A percentile compares a stretch with the other conserved stretches of the same genome.
Conservation (phyloP, 352 stramenopile species). For the Globisporangium sylvaticum region DNA sequence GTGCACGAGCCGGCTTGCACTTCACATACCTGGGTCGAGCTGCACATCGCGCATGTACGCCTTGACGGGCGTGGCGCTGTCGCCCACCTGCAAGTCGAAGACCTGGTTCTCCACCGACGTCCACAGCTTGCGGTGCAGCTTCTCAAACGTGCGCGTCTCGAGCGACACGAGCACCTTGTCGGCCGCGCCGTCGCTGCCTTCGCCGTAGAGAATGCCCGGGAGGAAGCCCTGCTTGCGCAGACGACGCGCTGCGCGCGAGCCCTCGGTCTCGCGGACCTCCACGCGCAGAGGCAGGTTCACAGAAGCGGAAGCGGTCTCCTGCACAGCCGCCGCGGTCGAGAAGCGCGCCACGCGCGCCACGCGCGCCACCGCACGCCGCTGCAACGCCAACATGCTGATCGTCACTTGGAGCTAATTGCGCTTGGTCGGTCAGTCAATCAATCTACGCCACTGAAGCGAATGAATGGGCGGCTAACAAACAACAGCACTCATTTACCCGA, state of each 20-base stretch:
- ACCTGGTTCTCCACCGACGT: conserved; percentile 87
- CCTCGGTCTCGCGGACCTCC: conserved; percentile 54
- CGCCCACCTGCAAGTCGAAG: conserved; percentile 73
- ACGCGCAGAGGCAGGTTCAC: conserved; percentile 40
- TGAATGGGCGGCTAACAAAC: conserved; percentile 8
- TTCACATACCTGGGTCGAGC: conserved; percentile 59
- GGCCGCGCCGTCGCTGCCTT: conserved; percentile 57
- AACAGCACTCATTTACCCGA: neutral
- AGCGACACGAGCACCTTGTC: conserved; percentile 78
- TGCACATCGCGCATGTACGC: conserved; percentile 86
- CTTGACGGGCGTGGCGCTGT: conserved; percentile 56
- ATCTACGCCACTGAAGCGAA: conserved; percentile 21
- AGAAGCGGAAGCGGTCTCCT: neutral
- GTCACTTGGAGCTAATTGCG: conserved; percentile 2
- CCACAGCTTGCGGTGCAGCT: conserved; percentile 83
- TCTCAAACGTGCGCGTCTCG: conserved; percentile 70
- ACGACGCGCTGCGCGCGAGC: conserved; percentile 71
- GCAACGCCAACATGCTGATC: conserved; percentile 42
- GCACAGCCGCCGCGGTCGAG: conserved; percentile 36
- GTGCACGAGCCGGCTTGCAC: neutral
- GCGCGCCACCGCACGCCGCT: conserved; percentile 38
- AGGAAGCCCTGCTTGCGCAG: conserved; percentile 79
- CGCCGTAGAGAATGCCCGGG: conserved; percentile 81
- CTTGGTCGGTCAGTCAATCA: neutral
- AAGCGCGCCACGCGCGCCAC: conserved; percentile 39